phyloP scores from a whole-genome alignment of 2,329 filamentous ascomycete genomes.

The Akanthomyces lecanii region DNA sequence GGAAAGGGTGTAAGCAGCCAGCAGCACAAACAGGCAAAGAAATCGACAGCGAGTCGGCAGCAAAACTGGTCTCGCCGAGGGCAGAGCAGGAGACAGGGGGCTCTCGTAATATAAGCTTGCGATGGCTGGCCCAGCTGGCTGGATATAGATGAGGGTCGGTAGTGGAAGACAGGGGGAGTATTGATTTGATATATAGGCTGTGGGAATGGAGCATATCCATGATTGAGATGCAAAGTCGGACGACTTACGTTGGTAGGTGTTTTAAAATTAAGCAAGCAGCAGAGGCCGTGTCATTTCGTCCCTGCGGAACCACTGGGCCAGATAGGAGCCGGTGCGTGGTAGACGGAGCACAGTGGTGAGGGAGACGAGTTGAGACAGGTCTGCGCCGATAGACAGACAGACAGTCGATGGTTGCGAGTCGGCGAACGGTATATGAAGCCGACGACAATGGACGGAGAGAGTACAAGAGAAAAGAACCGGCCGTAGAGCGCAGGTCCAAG shows the following conservation, averaged over 20 bases:
- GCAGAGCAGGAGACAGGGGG: slow-evolving; percentile 5
- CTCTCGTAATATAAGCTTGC: neutral
- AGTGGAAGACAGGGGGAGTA: slow-evolving; percentile 7
- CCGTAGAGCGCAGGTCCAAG: neutral
- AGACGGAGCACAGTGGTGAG: neutral
- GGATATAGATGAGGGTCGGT: slow-evolving; percentile 12
- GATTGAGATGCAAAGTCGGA: neutral
- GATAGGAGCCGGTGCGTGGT: slow-evolving; percentile 5
- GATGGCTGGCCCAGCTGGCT: slow-evolving; percentile 8
- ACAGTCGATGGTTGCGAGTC: neutral
- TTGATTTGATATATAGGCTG: slow-evolving; percentile 3
- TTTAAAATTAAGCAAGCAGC: neutral
- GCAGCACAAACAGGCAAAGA: neutral
- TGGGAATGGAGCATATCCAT: neutral
- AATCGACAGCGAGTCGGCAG: neutral
- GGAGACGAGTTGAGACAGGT: neutral
- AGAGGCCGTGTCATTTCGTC: slow-evolving; percentile 13
- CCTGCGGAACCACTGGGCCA: neutral
- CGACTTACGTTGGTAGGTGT: slow-evolving; percentile 1
- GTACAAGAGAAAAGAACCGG: neutral
- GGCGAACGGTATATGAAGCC: neutral
- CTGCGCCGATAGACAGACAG: neutral
- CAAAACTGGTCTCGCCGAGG: neutral
- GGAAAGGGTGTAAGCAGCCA: neutral
- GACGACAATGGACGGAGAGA: neutral